Conservation (phyloP, 2,329 filamentous ascomycete genomes). For the Aspergillus calidoustus region DNA sequence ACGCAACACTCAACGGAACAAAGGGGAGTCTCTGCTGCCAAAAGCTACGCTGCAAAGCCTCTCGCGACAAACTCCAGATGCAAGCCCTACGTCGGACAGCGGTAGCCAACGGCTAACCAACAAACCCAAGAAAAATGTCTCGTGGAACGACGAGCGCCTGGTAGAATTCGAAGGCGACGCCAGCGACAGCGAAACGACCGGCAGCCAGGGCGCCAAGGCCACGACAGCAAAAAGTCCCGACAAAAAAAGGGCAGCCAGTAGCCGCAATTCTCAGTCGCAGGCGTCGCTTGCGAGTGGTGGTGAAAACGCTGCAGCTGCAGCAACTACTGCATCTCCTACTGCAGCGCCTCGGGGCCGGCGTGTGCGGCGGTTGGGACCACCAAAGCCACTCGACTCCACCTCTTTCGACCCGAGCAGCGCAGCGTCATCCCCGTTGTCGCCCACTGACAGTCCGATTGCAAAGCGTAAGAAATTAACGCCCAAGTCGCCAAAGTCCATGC, state of each 20-base stretch:
- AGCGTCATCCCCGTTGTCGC: slow-evolving; percentile 24
- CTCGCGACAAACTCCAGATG: slow-evolving; percentile 22
- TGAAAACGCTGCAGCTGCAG: slow-evolving; percentile 23
- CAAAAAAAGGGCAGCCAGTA: slow-evolving; percentile 30
- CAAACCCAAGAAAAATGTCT: slow-evolving; percentile 36
- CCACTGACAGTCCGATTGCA: slow-evolving; percentile 30
- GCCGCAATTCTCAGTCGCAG: slow-evolving; percentile 32
- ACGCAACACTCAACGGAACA: slow-evolving; percentile 50
- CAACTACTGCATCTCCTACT: slow-evolving; percentile 30
- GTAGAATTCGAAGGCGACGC: slow-evolving; percentile 39
- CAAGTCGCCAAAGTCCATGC: slow-evolving; percentile 34
- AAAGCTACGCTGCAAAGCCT: slow-evolving; percentile 35
- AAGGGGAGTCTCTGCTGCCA: slow-evolving; percentile 42
- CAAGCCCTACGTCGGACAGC: background rate
- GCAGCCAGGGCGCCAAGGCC: slow-evolving; percentile 21
- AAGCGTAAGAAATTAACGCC: slow-evolving; percentile 42
- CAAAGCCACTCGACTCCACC: slow-evolving; percentile 28
- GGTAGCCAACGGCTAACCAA: slow-evolving; percentile 10
- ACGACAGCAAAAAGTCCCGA: slow-evolving; percentile 25
- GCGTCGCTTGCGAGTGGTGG: slow-evolving; percentile 24
- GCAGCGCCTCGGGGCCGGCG: slow-evolving; percentile 36
- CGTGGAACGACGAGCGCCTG: slow-evolving; percentile 46
- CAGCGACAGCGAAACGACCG: slow-evolving; percentile 28
- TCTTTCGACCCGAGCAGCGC: slow-evolving; percentile 23
- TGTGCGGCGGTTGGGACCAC: slow-evolving; percentile 37